phyloP scores from a whole-genome alignment of 2,329 filamentous ascomycete genomes.

The Penicillium sp. region DNA sequence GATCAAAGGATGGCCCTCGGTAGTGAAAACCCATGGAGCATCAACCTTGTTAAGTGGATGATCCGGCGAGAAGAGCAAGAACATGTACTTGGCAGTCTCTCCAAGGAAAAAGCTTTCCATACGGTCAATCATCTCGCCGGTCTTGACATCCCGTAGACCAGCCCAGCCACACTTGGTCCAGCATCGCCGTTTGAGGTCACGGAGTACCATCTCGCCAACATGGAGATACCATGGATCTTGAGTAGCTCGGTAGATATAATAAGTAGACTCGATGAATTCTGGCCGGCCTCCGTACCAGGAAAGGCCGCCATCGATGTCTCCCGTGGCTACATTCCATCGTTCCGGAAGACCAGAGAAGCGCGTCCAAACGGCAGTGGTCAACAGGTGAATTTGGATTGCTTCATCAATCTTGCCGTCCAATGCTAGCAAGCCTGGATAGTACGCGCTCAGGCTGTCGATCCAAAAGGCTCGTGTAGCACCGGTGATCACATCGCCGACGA shows the following conservation, averaged over 20 bases:
- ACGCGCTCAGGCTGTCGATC: slow-evolving; percentile 95
- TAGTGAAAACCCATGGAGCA: slow-evolving; percentile 89
- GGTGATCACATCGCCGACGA: slow-evolving; percentile 86
- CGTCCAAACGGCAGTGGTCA: slow-evolving; percentile 94
- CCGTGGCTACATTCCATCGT: slow-evolving; percentile 86
- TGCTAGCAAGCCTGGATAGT: slow-evolving; percentile 87
- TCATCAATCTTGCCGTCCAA: slow-evolving; percentile 89
- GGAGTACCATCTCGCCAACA: slow-evolving; percentile 92
- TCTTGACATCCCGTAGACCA: slow-evolving; percentile 80
- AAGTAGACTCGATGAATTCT: slow-evolving; percentile 96
- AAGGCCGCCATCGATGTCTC: slow-evolving; percentile 82
- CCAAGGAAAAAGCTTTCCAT: slow-evolving; percentile 99
- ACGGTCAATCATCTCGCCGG: slow-evolving; percentile 84
- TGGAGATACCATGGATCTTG: slow-evolving; percentile 95
- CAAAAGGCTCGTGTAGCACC: slow-evolving; percentile 88
- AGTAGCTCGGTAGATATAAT: slow-evolving; percentile 92
- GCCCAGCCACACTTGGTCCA: slow-evolving; percentile 94
- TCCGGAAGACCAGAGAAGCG: slow-evolving; percentile 93
- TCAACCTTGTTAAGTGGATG: slow-evolving; percentile 90
- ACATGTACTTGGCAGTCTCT: slow-evolving; percentile 95
- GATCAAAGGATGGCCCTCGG: slow-evolving; percentile 91
- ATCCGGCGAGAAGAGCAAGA: slow-evolving; percentile 82
- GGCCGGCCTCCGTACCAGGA: slow-evolving; percentile 95
- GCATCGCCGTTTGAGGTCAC: slow-evolving; percentile 85
- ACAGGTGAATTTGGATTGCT: slow-evolving; percentile 84